Base-by-base conservation (phyloP, 1,139 yeast species). In the Candida tropicalis region DNA sequence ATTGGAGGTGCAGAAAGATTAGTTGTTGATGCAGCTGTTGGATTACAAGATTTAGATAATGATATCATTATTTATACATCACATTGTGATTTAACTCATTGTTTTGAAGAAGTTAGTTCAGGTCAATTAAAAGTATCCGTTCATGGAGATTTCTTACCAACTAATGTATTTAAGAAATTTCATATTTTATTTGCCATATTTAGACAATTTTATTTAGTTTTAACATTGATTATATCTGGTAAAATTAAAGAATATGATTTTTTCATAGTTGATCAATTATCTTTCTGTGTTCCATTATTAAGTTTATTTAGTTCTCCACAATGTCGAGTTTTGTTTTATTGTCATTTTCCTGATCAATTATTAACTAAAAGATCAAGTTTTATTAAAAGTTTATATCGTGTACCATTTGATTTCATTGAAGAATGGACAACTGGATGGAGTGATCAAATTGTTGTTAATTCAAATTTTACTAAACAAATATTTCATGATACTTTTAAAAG, bases 1-100 rank as follows among this genome's bases (percentile, higher is more conserved):
- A 93, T 93, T 47, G 84, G 97, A 6, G 99, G 99, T 4, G 99
- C 99, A 0, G 99, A 93, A 62, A 72, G 99, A 47, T 73, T 95
- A 20, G 91, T 93, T 1, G 96, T 93, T 1, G 99, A 93, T 64
- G 95, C 96, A 2, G 99, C 98, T 0, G 72, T 89, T 3, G 97
- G 97, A 0, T 68, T 93, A 20, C 90, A 91, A 60, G 73, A 78
- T 2, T 64, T 72, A n/a, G 82, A 84, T 3, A 84, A 89, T 57
- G 70, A 77, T 0, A 82, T 93, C 12, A 74, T 75, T 7, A 75
- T 91, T 6, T 89, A 77, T 63, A 93, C 99, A 0, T 89, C 97
- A 0, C 96, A 93, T 60, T 90, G 97, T 62, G 97, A 93, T 62
- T 74, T 65, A 43, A 60, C 70, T 3, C 99, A 93, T 60, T 87